These are phyloP conservation scores for Caryopteris hybrid DNA, from an alignment of 305 asterid genomes.

Conservation along the genomic window DNA sequence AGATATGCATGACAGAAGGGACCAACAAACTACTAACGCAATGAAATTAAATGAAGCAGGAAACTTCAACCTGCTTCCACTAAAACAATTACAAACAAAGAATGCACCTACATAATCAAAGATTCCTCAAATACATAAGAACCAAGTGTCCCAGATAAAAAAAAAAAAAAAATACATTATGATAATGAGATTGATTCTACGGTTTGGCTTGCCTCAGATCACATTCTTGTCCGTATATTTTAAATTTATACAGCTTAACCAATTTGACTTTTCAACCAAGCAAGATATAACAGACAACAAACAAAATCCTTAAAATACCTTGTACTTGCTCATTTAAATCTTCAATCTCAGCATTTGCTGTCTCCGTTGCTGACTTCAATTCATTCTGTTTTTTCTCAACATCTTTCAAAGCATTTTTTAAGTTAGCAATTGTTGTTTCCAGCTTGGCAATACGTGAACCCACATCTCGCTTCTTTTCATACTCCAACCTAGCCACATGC, in stretches of 20 bases:
- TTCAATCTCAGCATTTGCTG: conserved; percentile 62
- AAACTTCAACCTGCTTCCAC: conserved; percentile 7
- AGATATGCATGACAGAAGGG: conserved; percentile 7
- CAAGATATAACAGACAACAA: background rate
- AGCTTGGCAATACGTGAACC: conserved; percentile 86
- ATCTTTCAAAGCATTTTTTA: conserved; percentile 51
- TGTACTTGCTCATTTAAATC: conserved; percentile 52
- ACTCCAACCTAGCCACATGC: conserved; percentile 71
- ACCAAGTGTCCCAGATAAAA: background rate
- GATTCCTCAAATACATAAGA: background rate
- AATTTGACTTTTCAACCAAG: background rate
- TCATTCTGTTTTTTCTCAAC: conserved; percentile 63
- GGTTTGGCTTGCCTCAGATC: conserved; percentile 1
- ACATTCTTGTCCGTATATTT: background rate
- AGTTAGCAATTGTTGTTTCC: conserved; percentile 56
- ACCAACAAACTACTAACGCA: background rate
- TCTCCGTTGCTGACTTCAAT: conserved; percentile 57
- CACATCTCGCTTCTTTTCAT: conserved; percentile 83
- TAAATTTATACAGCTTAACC: background rate
- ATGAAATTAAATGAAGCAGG: conserved; percentile 11
- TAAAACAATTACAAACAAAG: background rate
- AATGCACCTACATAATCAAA: background rate
- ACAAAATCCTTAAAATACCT: conserved; percentile 39
- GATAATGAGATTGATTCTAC: background rate
- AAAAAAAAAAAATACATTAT: background rate